Percentiles rank a stretch among this genome's conserved stretches.
phyloP scores from a whole-genome alignment of 345 rosid species.

The Geranium brycei region DNA sequence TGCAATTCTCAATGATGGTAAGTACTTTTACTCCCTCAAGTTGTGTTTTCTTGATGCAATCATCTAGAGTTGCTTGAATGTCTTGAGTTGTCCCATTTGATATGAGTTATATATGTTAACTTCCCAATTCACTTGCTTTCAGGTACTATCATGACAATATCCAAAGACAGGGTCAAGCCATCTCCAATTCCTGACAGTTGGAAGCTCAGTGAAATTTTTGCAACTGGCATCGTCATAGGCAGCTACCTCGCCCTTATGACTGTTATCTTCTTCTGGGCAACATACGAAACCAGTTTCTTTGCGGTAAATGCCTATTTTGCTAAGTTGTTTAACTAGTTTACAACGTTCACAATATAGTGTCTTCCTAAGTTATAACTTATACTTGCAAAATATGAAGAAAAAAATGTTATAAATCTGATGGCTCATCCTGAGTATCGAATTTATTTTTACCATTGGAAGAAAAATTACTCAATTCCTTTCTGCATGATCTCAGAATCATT shows the following conservation, averaged over 20 bases:
- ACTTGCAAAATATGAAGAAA: no score
- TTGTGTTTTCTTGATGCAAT: neutral
- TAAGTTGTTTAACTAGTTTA: neutral
- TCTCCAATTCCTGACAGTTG: conserved; percentile 80
- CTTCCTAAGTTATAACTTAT: no score
- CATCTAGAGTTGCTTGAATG: neutral
- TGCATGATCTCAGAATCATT: conserved; percentile 26
- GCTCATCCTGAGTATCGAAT: no score
- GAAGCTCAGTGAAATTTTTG: conserved; percentile 82
- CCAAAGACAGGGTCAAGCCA: conserved; percentile 86
- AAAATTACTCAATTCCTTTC: neutral
- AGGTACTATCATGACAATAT: conserved; percentile 91
- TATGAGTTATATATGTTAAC: neutral
- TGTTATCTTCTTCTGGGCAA: conserved; percentile 51
- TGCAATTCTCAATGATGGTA: conserved; percentile 70
- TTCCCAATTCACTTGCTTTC: conserved; percentile 1
- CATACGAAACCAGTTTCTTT: conserved; percentile 58
- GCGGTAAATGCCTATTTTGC: conserved; percentile 18
- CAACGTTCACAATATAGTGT: no score
- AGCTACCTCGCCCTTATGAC: conserved; percentile 63
- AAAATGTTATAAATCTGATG: no score
- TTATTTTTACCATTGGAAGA: neutral
- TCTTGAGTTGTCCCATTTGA: neutral
- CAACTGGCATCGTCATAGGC: conserved; percentile 75
- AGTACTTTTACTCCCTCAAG: conserved; percentile 2